Percentiles rank a stretch among this genome's conserved stretches.
Evolutionary conservation across 192 early-diverging fungal species (phyloP).

Genomic region (Coemansia sp.): DNA sequence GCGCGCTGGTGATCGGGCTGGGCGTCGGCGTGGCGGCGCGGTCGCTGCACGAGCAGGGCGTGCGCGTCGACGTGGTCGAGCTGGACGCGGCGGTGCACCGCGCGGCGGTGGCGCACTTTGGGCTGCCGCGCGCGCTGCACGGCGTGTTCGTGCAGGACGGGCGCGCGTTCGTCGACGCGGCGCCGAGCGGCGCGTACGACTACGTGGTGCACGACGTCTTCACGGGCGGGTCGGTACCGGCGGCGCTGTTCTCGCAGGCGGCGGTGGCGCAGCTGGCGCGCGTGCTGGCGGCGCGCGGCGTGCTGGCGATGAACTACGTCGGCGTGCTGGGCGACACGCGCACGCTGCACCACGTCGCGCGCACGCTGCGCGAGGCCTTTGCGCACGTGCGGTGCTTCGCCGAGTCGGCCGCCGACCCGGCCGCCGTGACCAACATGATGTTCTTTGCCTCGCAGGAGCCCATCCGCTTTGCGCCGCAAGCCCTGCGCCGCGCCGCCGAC

Average conservation of each 20-base stretch:
- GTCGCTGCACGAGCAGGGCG: conserved; percentile 62
- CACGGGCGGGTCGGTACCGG: conserved; percentile 82
- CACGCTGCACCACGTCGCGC: conserved; percentile 62
- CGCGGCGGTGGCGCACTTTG: conserved; percentile 73
- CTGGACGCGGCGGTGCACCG: conserved; percentile 77
- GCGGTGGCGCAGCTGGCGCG: conserved; percentile 65
- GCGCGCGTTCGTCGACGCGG: conserved; percentile 69
- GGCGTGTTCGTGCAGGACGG: conserved; percentile 74
- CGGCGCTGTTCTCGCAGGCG: conserved; percentile 73
- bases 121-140: conserved; percentile 58
- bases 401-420: conserved; percentile 55
- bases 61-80: conserved; percentile 81
- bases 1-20: conserved; percentile 67
- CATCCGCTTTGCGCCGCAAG: conserved; percentile 41
- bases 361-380: conserved; percentile 71
- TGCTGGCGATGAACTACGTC: conserved; percentile 88
- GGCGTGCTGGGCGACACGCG: conserved; percentile 59
- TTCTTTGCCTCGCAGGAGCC: conserved; percentile 64
- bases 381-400: conserved; percentile 67
- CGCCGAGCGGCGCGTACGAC: conserved; percentile 64
- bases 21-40: conserved; percentile 80
- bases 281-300: conserved; percentile 74
- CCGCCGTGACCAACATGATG: conserved; percentile 66
- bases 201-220: conserved; percentile 95
- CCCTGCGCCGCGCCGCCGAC: neutral